A percentile compares a stretch with the other conserved stretches of the same genome.
Conservation (phyloP, 2,329 filamentous ascomycete species). For the Amphichorda felina region DNA sequence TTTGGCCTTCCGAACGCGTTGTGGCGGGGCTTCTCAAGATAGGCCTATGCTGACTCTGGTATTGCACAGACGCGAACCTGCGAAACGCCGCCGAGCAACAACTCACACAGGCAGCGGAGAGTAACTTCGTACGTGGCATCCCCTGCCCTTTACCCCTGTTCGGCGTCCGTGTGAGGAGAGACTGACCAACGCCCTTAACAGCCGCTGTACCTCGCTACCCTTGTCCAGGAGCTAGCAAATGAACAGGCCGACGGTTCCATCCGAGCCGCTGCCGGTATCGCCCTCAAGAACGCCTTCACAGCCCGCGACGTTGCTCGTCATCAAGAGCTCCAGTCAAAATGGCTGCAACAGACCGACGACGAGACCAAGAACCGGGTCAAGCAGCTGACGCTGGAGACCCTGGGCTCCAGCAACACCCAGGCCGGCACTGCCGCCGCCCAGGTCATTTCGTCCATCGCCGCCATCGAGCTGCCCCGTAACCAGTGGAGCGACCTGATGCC, state of each 20-base stretch:
- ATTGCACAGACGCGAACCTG: conserved; percentile 63
- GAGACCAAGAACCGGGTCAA: conserved; percentile 83
- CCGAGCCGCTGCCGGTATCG: conserved; percentile 87
- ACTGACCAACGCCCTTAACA: conserved; percentile 25
- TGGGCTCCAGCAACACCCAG: conserved; percentile 66
- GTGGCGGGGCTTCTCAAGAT: not conserved
- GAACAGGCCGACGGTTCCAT: conserved; percentile 74
- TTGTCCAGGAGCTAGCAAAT: conserved; percentile 90
- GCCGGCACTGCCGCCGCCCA: conserved; percentile 86
- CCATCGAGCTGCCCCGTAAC: conserved; percentile 84
- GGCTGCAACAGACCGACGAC: conserved; percentile 71
- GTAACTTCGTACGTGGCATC: conserved; percentile 68
- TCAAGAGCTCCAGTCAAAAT: conserved; percentile 86
- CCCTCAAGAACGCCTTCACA: conserved; percentile 96
- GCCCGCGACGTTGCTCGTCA: conserved; percentile 81
- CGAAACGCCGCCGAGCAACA: conserved; percentile 91
- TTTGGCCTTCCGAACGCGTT: not conserved
- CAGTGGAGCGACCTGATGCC: conserved; percentile 92
- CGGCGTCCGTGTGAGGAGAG: not conserved
- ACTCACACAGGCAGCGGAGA: conserved; percentile 82
- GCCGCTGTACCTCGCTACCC: conserved; percentile 85
- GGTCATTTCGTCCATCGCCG: conserved; percentile 88
- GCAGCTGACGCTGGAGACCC: conserved; percentile 77
- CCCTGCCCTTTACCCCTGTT: conserved; percentile 9
- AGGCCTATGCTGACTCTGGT: conserved; percentile 19